A percentile compares a stretch with the other conserved stretches of the same genome.
These are phyloP conservation scores for Chaetothyriales sp. DNA, from an alignment of 2,329 filamentous ascomycete species.

Conservation along the genomic window DNA sequence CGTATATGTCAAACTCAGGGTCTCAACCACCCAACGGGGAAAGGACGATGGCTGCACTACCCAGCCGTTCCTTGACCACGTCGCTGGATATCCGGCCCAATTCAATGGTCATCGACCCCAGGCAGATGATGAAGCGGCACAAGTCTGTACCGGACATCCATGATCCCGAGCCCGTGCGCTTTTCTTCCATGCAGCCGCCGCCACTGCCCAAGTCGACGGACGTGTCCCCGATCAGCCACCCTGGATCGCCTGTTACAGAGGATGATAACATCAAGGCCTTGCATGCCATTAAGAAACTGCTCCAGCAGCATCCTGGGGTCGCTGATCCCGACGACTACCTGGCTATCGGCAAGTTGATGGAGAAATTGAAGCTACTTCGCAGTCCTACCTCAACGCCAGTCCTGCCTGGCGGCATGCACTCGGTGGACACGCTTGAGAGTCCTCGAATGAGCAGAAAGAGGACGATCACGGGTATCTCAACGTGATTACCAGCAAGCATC, in stretches of 20 bases:
- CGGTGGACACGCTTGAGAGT: slow-evolving; percentile 28
- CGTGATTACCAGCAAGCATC: slow-evolving; percentile 5
- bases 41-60: slow-evolving; percentile 12
- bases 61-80: slow-evolving; percentile 17
- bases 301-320: slow-evolving; percentile 57
- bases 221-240: slow-evolving; percentile 39
- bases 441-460: slow-evolving; percentile 31
- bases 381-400: slow-evolving; percentile 20
- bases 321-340: slow-evolving; percentile 65
- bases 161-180: slow-evolving; percentile 27
- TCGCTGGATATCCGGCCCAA: slow-evolving; percentile 15
- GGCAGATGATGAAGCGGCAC: slow-evolving; percentile 28
- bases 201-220: slow-evolving; percentile 25
- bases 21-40: slow-evolving; percentile 33
- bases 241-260: slow-evolving; percentile 45
- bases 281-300: slow-evolving; percentile 66
- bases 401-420: slow-evolving; percentile 30
- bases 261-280: slow-evolving; percentile 75
- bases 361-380: slow-evolving; percentile 63
- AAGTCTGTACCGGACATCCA: slow-evolving; percentile 32
- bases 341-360: slow-evolving; percentile 65
- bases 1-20: slow-evolving; percentile 35
- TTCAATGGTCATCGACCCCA: slow-evolving; percentile 16
- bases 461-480: slow-evolving; percentile 27
- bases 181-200: slow-evolving; percentile 26